These are phyloP conservation scores for Solanum clarkiae DNA, from an alignment of 257 asterid genomes.

Conservation along the genomic window DNA sequence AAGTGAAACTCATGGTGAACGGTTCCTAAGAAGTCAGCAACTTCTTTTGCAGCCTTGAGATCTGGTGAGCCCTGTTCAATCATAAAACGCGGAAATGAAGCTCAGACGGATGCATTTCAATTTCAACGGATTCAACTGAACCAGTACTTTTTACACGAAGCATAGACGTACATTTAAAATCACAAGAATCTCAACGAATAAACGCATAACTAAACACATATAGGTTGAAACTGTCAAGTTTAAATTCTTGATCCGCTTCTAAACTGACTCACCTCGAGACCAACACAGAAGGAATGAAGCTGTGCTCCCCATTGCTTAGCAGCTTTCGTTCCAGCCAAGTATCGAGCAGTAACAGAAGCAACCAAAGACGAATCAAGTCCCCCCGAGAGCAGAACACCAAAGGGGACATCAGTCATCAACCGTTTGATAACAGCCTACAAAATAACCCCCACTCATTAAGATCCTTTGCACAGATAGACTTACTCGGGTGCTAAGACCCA, in stretches of 20 bases:
- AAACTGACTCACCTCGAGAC: slow-evolving; percentile 63
- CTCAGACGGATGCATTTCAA: too few relatives aligned
- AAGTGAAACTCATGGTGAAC: slow-evolving; percentile 93
- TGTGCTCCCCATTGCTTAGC: slow-evolving; percentile 93
- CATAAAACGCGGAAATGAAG: not conserved
- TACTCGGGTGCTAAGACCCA: not conserved
- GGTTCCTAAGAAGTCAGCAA: slow-evolving; percentile 86
- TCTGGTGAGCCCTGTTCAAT: slow-evolving; percentile 79
- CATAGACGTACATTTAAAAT: too few relatives aligned
- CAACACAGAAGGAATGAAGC: slow-evolving; percentile 96
- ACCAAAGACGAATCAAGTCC: slow-evolving; percentile 97
- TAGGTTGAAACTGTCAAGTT: not conserved
- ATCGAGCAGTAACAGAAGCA: slow-evolving; percentile 86
- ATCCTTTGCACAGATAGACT: not conserved
- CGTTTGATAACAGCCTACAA: slow-evolving; percentile 83
- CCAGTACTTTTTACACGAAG: not conserved
- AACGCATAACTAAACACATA: not conserved
- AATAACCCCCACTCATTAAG: not conserved
- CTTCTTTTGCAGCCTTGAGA: slow-evolving; percentile 92
- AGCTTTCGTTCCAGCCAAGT: slow-evolving; percentile 71
- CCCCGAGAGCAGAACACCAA: slow-evolving; percentile 90
- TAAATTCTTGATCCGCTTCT: not conserved
- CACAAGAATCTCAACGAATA: not conserved
- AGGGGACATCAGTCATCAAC: slow-evolving; percentile 97
- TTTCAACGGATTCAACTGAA: not conserved